These are phyloP conservation scores for Crepidotus variabilis DNA, from an alignment of 768 basidiomycete genomes.

Conservation along the genomic window DNA sequence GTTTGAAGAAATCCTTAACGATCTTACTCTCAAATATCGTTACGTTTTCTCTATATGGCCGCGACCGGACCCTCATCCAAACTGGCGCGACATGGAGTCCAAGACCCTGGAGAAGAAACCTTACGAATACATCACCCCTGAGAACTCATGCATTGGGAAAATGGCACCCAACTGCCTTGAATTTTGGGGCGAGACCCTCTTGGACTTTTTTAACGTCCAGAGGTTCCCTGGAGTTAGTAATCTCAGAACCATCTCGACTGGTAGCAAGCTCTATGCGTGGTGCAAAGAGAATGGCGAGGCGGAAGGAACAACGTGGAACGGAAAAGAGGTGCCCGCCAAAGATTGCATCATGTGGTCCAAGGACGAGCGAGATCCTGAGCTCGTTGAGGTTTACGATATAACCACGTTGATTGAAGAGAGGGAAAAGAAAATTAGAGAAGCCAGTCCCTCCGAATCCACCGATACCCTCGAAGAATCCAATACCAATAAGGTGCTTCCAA, in stretches of 20 bases:
- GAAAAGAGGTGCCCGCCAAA: slow-evolving; percentile 14
- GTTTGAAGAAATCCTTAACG: neutral
- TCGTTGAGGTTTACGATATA: slow-evolving; percentile 27
- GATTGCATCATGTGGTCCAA: slow-evolving; percentile 31
- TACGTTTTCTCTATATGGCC: slow-evolving; percentile 25
- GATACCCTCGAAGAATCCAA: no score
- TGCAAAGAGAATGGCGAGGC: slow-evolving; percentile 32
- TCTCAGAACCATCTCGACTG: slow-evolving; percentile 21
- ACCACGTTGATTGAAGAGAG: slow-evolving; percentile 15
- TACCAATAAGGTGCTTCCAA: no score
- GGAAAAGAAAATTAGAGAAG: slow-evolving; percentile 2
- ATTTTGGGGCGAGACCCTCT: slow-evolving; percentile 40
- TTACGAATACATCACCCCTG: slow-evolving; percentile 7
- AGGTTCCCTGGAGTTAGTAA: slow-evolving; percentile 14
- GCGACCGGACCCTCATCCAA: slow-evolving; percentile 7
- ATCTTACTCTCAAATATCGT: slow-evolving; percentile 10
- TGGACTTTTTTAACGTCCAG: slow-evolving; percentile 34
- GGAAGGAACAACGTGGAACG: neutral
- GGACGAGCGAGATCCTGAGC: slow-evolving; percentile 28
- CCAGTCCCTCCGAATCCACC: no score
- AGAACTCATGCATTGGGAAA: slow-evolving; percentile 24
- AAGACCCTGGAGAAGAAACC: slow-evolving; percentile 16
- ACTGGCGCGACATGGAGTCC: neutral
- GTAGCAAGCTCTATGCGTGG: slow-evolving; percentile 33
- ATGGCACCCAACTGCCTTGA: slow-evolving; percentile 24